Conservation (phyloP, 495 filamentous ascomycete species). For the Aspergillus diversus region DNA sequence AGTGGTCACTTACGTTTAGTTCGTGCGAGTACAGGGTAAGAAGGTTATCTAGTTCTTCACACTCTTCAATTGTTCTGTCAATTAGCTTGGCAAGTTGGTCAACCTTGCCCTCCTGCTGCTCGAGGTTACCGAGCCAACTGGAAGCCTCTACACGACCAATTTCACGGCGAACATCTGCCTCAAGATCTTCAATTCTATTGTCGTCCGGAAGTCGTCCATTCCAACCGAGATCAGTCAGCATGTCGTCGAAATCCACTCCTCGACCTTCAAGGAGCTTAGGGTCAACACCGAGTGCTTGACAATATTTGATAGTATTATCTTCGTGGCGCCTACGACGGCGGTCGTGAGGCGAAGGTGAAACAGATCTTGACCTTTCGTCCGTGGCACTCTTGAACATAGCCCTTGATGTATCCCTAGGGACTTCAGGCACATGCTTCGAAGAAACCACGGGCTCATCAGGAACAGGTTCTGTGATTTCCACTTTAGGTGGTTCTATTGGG, state of each 20-base stretch:
- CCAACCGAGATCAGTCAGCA: constrained; percentile 90
- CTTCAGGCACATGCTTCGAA: constrained; percentile 36
- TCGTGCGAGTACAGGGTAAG: constrained; percentile 94
- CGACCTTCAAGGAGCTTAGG: constrained; percentile 67
- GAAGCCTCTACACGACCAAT: constrained; percentile 88
- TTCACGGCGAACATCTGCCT: constrained; percentile 82
- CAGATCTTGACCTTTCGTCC: constrained; percentile 37
- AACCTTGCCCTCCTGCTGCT: constrained; percentile 87
- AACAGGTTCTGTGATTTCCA: constrained; percentile 43
- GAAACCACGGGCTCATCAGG: constrained; percentile 32
- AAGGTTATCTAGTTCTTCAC: constrained; percentile 91
- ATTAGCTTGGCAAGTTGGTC: constrained; percentile 81
- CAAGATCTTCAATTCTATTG: constrained; percentile 78
- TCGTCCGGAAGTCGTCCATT: constrained; percentile 70
- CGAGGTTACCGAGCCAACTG: constrained; percentile 85
- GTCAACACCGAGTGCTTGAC: constrained; percentile 76
- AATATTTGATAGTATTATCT: constrained; percentile 77
- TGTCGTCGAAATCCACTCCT: constrained; percentile 73
- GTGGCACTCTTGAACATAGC: constrained; percentile 24
- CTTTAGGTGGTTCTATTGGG: constrained; percentile 38
- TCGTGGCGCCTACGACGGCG: constrained; percentile 65
- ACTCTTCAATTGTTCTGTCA: constrained; percentile 87
- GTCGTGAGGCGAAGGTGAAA: constrained; percentile 46
- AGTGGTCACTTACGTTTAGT: constrained; percentile 69
- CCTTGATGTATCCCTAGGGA: constrained; percentile 39